Percentiles rank a stretch among this genome's conserved stretches.
Conservation (phyloP, 2,329 filamentous ascomycete species). For the Ramularia endophylla region DNA sequence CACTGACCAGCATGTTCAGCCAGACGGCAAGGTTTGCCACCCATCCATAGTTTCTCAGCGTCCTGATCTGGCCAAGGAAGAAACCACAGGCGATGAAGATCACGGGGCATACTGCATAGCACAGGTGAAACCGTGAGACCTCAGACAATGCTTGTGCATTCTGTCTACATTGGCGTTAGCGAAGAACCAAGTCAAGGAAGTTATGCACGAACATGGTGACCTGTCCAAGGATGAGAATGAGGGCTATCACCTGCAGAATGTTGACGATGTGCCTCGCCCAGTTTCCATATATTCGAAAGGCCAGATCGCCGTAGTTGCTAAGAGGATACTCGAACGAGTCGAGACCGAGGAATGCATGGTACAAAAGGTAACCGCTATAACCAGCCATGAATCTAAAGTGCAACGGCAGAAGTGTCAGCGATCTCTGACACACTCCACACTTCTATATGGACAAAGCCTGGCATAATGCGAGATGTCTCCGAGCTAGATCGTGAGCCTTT, state of each 20-base stretch:
- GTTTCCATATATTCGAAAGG: conserved; percentile 35
- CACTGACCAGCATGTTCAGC: conserved; percentile 50
- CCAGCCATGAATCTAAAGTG: too few species aligned
- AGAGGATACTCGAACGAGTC: conserved; percentile 38
- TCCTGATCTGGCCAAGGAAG: conserved; percentile 51
- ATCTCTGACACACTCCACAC: too few species aligned
- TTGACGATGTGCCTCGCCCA: conserved; percentile 35
- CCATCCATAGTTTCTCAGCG: conserved; percentile 50
- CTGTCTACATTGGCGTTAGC: too few species aligned
- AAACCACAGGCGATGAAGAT: conserved; percentile 49
- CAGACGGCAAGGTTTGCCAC: conserved; percentile 52
- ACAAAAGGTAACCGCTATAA: conserved; percentile 37
- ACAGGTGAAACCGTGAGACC: too few species aligned
- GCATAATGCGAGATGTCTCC: too few species aligned
- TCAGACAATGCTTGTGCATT: too few species aligned
- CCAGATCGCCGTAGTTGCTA: conserved; percentile 35
- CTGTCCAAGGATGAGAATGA: conserved; percentile 47
- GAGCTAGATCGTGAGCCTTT: too few species aligned
- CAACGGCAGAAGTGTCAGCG: too few species aligned
- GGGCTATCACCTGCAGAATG: conserved; percentile 36
- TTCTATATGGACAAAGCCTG: too few species aligned
- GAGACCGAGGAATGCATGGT: conserved; percentile 37
- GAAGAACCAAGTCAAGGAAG: too few species aligned
- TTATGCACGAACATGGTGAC: conserved; percentile 52
- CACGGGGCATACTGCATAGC: too few species aligned